Evolutionary conservation across 805 yeast genomes (phyloP).

Genomic region (Debaryomyces prosopidis): DNA sequence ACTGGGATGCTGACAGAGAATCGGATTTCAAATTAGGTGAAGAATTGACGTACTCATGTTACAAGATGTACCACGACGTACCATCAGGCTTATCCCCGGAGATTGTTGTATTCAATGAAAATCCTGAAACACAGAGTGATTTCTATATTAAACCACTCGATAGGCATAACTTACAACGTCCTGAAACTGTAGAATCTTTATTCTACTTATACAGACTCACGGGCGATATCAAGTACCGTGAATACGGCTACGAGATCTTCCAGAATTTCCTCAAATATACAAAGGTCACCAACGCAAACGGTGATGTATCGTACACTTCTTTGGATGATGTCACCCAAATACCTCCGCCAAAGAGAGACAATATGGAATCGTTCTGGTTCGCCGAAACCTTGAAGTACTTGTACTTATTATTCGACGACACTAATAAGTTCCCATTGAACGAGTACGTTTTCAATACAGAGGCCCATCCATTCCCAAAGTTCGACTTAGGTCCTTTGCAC

Average conservation of each 20-base stretch:
- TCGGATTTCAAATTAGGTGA: constrained; percentile 68
- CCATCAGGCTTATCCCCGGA: constrained; percentile 86
- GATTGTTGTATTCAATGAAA: constrained; percentile 77
- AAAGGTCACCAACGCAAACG: constrained; percentile 41
- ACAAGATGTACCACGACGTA: constrained; percentile 74
- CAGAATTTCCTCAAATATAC: constrained; percentile 65
- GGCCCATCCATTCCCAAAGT: constrained; percentile 88
- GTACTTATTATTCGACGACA: constrained; percentile 73
- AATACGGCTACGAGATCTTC: constrained; percentile 89
- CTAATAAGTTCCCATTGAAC: constrained; percentile 61
- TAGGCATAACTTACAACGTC: constrained; percentile 84
- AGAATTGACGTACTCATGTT: constrained; percentile 78
- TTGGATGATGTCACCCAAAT: constrained; percentile 61
- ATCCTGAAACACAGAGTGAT: constrained; percentile 46
- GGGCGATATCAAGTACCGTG: constrained; percentile 75
- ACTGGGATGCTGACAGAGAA: constrained; percentile 61
- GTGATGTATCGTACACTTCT: constrained; percentile 56
- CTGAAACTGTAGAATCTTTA: constrained; percentile 89
- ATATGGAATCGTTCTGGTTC: constrained; percentile 90
- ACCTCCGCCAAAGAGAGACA: constrained; percentile 62
- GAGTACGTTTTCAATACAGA: constrained; percentile 85
- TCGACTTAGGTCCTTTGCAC: constrained; percentile 51
- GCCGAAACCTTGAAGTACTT: constrained; percentile 91
- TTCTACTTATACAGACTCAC: constrained; percentile 79
- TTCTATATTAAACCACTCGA: constrained; percentile 71